These are phyloP conservation scores for Apiospora aurea DNA, from an alignment of 2,329 filamentous ascomycete species.

Conservation along the genomic window DNA sequence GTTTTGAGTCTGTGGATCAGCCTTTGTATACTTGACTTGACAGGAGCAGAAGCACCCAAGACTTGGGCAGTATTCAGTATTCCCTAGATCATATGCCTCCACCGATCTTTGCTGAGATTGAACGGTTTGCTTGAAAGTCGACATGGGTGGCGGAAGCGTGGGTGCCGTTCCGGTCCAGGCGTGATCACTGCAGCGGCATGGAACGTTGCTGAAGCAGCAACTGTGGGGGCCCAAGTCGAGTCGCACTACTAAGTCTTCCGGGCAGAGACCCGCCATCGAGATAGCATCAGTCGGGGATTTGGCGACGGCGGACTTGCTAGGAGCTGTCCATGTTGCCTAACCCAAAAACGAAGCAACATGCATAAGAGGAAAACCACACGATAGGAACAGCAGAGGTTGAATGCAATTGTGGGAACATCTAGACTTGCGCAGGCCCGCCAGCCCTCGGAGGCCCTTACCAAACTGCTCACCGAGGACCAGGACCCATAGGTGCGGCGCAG, in stretches of 20 bases:
- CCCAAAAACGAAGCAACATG: background rate
- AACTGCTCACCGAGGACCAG: constrained; percentile 8
- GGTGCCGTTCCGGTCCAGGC: background rate
- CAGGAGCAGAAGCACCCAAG: background rate
- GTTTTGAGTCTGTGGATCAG: background rate
- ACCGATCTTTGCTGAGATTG: background rate
- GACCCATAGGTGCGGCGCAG: background rate
- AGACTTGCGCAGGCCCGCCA: background rate
- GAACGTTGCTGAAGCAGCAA: background rate
- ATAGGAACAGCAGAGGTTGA: background rate
- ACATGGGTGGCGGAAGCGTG: background rate
- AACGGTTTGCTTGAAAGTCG: background rate
- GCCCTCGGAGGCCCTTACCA: background rate
- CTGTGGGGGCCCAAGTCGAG: background rate
- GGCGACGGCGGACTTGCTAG: background rate
- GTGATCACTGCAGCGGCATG: background rate
- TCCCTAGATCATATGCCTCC: background rate
- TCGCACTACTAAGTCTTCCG: background rate
- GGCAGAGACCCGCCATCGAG: background rate
- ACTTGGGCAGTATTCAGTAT: background rate
- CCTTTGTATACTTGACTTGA: background rate
- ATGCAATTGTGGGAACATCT: background rate
- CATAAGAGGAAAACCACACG: background rate
- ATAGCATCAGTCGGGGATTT: background rate
- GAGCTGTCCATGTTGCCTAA: background rate